phyloP scores from a whole-genome alignment of 2,329 filamentous ascomycete genomes.

The Bipolaris gigantea region DNA sequence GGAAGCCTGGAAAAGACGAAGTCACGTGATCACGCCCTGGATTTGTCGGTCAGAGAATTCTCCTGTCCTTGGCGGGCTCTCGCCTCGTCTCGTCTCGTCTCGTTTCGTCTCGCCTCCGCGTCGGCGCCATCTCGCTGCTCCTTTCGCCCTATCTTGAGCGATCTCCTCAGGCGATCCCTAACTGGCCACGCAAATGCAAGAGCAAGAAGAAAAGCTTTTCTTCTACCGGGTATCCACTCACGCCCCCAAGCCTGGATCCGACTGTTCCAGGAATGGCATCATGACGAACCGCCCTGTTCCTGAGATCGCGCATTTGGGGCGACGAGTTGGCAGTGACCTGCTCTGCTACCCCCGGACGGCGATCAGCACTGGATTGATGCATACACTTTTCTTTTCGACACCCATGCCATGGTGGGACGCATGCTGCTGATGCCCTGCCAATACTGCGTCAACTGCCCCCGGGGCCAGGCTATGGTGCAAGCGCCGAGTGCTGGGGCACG shows the following conservation, averaged over 20 bases:
- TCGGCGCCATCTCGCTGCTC: slow-evolving; percentile 6
- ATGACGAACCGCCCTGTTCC: slow-evolving; percentile 10
- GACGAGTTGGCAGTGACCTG: slow-evolving; percentile 5
- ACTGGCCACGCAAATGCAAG: slow-evolving; percentile 2
- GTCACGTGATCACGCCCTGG: slow-evolving; percentile 5
- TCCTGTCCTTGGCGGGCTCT: neutral
- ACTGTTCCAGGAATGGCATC: neutral
- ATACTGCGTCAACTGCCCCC: neutral
- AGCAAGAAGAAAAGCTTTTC: slow-evolving; percentile 8
- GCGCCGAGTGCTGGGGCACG: neutral
- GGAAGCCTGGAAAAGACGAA: slow-evolving; percentile 7
- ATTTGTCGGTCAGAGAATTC: neutral
- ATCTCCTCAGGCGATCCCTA: slow-evolving; percentile 4
- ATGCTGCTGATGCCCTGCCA: slow-evolving; percentile 5
- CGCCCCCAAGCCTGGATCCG: neutral
- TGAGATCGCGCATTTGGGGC: slow-evolving; percentile 2
- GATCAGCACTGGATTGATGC: slow-evolving; percentile 26
- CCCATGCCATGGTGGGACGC: slow-evolving; percentile 14
- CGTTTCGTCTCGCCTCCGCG: neutral
- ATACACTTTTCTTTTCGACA: slow-evolving; percentile 11
- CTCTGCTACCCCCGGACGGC: slow-evolving; percentile 14
- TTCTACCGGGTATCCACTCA: slow-evolving; percentile 3
- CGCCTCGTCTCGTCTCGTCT: neutral
- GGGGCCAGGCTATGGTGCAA: neutral
- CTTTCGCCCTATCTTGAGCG: slow-evolving; percentile 5